A percentile compares a stretch with the other conserved stretches of the same genome.
These are phyloP conservation scores for Debaryomyces robertsiae DNA, from an alignment of 1,139 yeast species.

Conservation along the genomic window DNA sequence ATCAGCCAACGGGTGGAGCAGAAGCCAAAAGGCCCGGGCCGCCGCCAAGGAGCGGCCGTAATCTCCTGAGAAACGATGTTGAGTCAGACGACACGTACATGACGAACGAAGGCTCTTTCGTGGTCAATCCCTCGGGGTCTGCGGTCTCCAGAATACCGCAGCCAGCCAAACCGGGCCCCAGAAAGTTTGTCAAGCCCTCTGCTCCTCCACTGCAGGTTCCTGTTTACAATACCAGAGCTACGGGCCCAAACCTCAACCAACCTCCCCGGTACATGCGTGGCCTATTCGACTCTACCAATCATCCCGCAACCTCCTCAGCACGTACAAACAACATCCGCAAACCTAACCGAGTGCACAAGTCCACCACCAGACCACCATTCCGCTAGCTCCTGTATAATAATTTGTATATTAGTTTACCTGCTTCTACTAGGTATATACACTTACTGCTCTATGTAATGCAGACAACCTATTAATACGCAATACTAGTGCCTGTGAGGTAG, in stretches of 20 bases:
- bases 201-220: neutral
- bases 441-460: too few relatives aligned
- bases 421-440: neutral
- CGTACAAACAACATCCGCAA: slow-evolving; percentile 4
- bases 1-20: too few relatives aligned
- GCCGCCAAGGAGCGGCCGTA: too few relatives aligned
- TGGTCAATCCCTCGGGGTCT: slow-evolving; percentile 20
- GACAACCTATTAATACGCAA: too few relatives aligned
- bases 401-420: slow-evolving; percentile 10
- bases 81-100: slow-evolving; percentile 25
- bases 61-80: neutral
- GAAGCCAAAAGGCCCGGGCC: slow-evolving; percentile 4
- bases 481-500: too few relatives aligned
- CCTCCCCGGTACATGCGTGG: slow-evolving; percentile 49
- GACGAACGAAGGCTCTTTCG: slow-evolving; percentile 29
- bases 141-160: slow-evolving; percentile 19
- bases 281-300: slow-evolving; percentile 27
- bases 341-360: slow-evolving; percentile 2
- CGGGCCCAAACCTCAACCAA: slow-evolving; percentile 45
- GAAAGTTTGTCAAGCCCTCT: slow-evolving; percentile 4
- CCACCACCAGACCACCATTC: slow-evolving; percentile 23
- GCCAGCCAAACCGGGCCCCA: slow-evolving; percentile 12
- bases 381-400: slow-evolving; percentile 16
- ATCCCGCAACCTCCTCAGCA: slow-evolving; percentile 7
- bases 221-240: slow-evolving; percentile 4